A percentile compares a stretch with the other conserved stretches of the same genome.
phyloP scores from a whole-genome alignment of 129 eudicot species.

The Pseudognaphalium luteoalbum region DNA sequence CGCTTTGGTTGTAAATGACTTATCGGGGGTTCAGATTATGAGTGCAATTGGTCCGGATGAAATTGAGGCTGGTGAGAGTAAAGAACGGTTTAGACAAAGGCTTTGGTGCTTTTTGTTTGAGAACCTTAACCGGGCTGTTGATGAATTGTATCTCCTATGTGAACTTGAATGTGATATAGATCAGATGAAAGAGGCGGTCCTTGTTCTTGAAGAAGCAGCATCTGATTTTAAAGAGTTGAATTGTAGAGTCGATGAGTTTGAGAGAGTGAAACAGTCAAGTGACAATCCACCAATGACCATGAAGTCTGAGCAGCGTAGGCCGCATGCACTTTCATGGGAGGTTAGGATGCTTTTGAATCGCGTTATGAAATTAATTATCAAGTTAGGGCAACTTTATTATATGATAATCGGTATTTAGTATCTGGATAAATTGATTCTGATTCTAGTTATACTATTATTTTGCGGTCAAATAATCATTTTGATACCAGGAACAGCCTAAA shows the following conservation, averaged over 20 bases:
- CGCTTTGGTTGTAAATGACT: constrained; percentile 33
- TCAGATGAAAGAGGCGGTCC: constrained; percentile 90
- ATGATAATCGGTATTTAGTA: background rate
- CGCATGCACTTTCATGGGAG: constrained; percentile 99
- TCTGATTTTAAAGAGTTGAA: constrained; percentile 78
- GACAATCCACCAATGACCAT: constrained; percentile 54
- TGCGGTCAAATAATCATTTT: background rate
- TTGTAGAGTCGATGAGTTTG: constrained; percentile 79
- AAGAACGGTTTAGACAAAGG: constrained; percentile 91
- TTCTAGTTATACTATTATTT: background rate
- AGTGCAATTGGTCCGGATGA: constrained; percentile 33
- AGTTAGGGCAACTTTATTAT: background rate
- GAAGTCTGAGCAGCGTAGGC: constrained; percentile 90
- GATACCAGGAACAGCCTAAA: background rate
- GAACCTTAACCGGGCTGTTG: constrained; percentile 89
- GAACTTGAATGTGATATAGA: constrained; percentile 93
- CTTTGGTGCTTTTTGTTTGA: constrained; percentile 97
- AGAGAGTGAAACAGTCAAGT: constrained; percentile 52
- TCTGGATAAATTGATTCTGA: background rate
- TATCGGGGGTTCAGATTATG: constrained; percentile 39
- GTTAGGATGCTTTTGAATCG: constrained; percentile 38
- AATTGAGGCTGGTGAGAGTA: constrained; percentile 69
- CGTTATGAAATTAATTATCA: background rate
- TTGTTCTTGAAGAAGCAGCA: constrained; percentile 98
- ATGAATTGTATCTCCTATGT: constrained; percentile 89